phyloP scores from a whole-genome alignment of 129 eudicot species.

The Flaveria sonorensis region DNA sequence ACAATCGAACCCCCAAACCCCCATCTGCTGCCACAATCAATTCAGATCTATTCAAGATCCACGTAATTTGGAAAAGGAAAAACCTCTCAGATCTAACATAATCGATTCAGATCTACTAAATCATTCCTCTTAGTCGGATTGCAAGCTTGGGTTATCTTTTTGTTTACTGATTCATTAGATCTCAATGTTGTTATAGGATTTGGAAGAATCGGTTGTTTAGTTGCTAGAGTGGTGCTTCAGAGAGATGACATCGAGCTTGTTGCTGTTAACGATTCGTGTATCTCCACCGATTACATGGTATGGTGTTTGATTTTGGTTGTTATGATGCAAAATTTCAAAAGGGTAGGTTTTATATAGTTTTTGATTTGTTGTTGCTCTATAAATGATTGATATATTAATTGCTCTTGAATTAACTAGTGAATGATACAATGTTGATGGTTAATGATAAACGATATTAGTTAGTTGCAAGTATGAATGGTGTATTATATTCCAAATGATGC shows the following conservation, averaged over 20 bases:
- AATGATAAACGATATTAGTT: neutral
- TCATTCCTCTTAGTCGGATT: too few species aligned
- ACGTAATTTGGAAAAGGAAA: too few species aligned
- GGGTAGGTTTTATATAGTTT: neutral
- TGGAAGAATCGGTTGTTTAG: too few species aligned
- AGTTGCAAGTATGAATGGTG: neutral
- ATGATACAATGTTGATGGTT: neutral
- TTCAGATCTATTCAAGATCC: too few species aligned
- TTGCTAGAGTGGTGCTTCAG: conserved; percentile 64
- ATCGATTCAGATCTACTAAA: too few species aligned
- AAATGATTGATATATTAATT: neutral
- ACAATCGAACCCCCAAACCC: too few species aligned
- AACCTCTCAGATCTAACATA: too few species aligned
- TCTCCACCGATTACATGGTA: conserved; percentile 95
- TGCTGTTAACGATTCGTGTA: conserved; percentile 92
- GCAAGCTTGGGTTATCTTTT: too few species aligned
- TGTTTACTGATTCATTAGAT: too few species aligned
- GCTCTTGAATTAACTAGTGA: neutral
- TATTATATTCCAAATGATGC: neutral
- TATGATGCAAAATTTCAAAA: too few species aligned
- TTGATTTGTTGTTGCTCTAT: neutral
- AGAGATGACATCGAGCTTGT: conserved; percentile 95
- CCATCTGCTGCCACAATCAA: too few species aligned
- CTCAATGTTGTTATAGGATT: too few species aligned
- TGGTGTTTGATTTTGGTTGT: neutral